Evolutionary conservation across 2,329 filamentous ascomycete species (phyloP), one percentile per base, ranked within the genome.

Genomic region (Fusarium agapanthi): DNA sequence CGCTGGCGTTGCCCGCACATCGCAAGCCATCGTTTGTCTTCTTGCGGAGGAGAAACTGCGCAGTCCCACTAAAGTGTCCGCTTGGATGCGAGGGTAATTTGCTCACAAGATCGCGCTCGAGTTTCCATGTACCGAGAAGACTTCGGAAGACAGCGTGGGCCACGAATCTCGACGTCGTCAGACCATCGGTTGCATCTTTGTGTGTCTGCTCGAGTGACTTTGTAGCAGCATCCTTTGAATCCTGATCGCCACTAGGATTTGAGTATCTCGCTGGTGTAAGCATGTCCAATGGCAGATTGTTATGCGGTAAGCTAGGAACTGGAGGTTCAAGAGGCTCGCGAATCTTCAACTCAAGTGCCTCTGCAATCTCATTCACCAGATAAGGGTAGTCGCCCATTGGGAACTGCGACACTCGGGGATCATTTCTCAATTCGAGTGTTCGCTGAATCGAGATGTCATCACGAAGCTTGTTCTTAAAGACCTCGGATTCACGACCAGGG

Each of bases 321-420:
- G 66, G 61, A 18, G 45, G 75, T 45, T 15, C 63, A 24, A 47
- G 75, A 22, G 81, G 81, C 1, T 81, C 76, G n/a, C 72, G 78
- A 35, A 82, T 86, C 35, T 77, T 79, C 14, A 94, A 84, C 1
- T 83, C 85, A 6, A 94, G 83, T 0, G 89, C 87, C 5, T 85
- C 79, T 18, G 90, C 85, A 65, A 95, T 90, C 18, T 92, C 88
- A 72, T 94, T 90, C 86, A 95, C 91, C 18, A 95, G 81, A 68
- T 90, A 95, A 13, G 90, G 81, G 79, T 95, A 95, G 80, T 97
- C 94, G 15, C 91, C 91, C 91, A 95, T 95, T 41, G 93, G 94
- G 74, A 95, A 96, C 75, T 96, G 94, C 68, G 80, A 92, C 73
- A 82, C 81, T 11, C 84, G 86, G 15, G 81, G 85, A 74, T 88